These are phyloP conservation scores for Ganoderma meredithae DNA, from an alignment of 1,284 basidiomycete genomes.

Conservation along the genomic window DNA sequence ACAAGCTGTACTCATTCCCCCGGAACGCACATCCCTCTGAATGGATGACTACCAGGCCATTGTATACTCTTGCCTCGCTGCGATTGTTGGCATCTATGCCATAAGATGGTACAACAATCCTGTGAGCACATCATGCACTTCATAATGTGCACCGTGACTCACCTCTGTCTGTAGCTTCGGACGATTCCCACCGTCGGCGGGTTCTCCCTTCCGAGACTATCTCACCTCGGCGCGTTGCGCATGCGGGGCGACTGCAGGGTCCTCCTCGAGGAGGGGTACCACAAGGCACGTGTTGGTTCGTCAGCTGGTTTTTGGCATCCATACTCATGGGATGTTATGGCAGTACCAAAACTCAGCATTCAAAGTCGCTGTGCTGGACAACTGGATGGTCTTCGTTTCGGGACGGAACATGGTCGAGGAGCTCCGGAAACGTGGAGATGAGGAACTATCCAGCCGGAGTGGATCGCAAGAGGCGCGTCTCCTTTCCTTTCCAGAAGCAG, in stretches of 20 bases:
- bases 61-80: not conserved
- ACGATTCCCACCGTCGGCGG: not conserved
- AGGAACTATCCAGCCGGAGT: not conserved
- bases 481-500: not conserved
- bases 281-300: not conserved
- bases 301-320: not conserved
- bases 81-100: not conserved
- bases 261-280: not conserved
- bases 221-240: not conserved
- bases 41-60: slow-evolving; percentile 49
- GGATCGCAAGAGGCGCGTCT: not conserved
- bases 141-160: not conserved
- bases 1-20: no score
- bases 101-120: not conserved
- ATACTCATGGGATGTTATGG: not conserved
- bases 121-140: not conserved
- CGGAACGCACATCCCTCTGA: not conserved
- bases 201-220: not conserved
- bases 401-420: slow-evolving; percentile 21
- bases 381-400: slow-evolving; percentile 38
- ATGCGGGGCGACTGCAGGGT: not conserved
- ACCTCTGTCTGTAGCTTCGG: not conserved
- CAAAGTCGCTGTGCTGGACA: slow-evolving; percentile 45
- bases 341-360: slow-evolving; percentile 43
- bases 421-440: not conserved